Conservation (phyloP, 805 yeast species). For the Yarrowia deformans region DNA sequence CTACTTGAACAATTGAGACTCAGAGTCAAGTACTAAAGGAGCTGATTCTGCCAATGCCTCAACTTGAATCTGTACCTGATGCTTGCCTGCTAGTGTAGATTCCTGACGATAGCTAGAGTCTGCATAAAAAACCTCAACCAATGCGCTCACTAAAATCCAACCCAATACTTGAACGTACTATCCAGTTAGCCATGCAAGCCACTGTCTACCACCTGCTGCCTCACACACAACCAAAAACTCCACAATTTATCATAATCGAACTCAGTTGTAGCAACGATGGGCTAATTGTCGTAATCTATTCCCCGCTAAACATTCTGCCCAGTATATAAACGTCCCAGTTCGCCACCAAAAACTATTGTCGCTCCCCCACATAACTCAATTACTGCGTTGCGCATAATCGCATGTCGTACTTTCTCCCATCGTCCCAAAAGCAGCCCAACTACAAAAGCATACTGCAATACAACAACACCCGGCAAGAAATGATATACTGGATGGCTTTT, state of each 20-base stretch:
- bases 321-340: not conserved
- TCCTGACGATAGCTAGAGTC: too few relatives aligned
- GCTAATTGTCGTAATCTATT: not conserved
- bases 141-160: too few relatives aligned
- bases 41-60: too few relatives aligned
- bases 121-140: too few relatives aligned
- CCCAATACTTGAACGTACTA: too few relatives aligned
- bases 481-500: conserved; percentile 44
- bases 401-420: not conserved
- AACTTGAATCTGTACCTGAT: too few relatives aligned
- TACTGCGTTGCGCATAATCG: conserved; percentile 13
- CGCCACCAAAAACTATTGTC: conserved; percentile 10
- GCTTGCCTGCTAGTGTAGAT: too few relatives aligned
- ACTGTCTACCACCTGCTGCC: too few relatives aligned
- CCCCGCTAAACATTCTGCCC: conserved; percentile 1
- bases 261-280: not conserved
- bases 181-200: too few relatives aligned
- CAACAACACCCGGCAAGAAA: conserved; percentile 23
- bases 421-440: conserved; percentile 24
- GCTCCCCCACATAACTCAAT: conserved; percentile 32
- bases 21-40: too few relatives aligned
- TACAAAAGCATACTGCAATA: conserved; percentile 26
- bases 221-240: not conserved
- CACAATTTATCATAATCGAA: not conserved
- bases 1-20: too few relatives aligned